Base-by-base conservation (phyloP, 129 eudicot species). In the Centrapalus pauciflorus region DNA sequence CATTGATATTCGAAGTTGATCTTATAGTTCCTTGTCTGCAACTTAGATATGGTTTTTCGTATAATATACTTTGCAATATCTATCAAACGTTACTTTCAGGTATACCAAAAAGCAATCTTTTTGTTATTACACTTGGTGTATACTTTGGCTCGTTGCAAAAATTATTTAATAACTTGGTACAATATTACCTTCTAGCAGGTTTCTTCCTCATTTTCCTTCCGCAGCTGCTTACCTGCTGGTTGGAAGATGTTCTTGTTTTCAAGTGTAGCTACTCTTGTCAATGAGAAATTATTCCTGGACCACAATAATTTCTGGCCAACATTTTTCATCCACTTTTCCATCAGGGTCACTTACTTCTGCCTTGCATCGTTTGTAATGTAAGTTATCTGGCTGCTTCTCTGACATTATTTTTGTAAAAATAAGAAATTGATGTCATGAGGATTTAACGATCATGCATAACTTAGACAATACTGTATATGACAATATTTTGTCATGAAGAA, bases 21-120 rank as follows among this genome's bases (percentile, higher is more conserved):
- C 24, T 33, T 27, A 25, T 45, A 16, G 19, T 78, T 84, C 77
- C 97, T 89, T 89, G 70, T 89, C 99, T 52, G 57, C 57, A 57
- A 21, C 57, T 56, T 45, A 94, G 99, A 94, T 88, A 89, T 94
- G 99, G 52, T 76, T 51, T 76, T 94, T 32, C 83, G 99, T 79
- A 89, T 89, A 26, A 79, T 72, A 19, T 89, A 94, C 72, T 89
- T 95, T 14, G 84, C 94, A 37, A 51, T 84, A 16, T 94, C 89
- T 73, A 94, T 94, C 88, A 86, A 84, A 58, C 76, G 72, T n/a
- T 94, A 85, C 81, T 84, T 89, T 82, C 81, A 89, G 97, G 97
- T 89, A 77, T 26, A 49, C 51, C 63, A 32, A 12, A 40, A n/a
- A n/a, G 49, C 61, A 62, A 66, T n/a, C n/a, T 55, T 57, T 52